phyloP scores from a whole-genome alignment of 139 green algal species.

The Tetradesmus obliquus region DNA sequence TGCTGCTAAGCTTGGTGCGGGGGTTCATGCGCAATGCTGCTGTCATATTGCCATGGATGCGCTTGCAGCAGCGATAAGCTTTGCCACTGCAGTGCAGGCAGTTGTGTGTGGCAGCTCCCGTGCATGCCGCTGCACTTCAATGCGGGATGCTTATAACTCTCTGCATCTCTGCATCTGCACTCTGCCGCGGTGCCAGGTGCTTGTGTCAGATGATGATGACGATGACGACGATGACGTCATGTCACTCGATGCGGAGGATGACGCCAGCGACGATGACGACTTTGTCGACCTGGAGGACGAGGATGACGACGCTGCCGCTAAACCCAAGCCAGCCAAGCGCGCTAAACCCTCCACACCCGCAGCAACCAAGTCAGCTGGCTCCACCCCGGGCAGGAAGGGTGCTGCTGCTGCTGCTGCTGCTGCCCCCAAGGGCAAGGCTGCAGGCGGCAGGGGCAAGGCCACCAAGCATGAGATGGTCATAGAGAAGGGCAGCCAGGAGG shows the following conservation, averaged over 20 bases:
- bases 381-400: background rate
- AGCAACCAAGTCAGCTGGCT: background rate
- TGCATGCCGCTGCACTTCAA: no score
- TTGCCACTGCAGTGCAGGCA: no score
- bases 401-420: constrained; percentile 5
- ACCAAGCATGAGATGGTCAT: constrained; percentile 31
- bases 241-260: constrained; percentile 33
- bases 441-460: constrained; percentile 3
- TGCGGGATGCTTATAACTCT: background rate
- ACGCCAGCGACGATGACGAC: constrained; percentile 28
- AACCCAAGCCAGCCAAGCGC: constrained; percentile 13
- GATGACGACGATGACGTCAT: constrained; percentile 42
- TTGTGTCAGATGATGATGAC: constrained; percentile 42
- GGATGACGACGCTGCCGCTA: background rate
- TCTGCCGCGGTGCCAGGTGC: background rate
- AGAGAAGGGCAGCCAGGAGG: constrained; percentile 12
- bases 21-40: no score
- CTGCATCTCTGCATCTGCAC: background rate
- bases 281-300: constrained; percentile 24
- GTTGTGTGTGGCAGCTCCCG: no score
- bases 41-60: no score
- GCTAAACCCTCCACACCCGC: constrained; percentile 27
- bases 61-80: no score
- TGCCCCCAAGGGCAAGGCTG: constrained; percentile 22
- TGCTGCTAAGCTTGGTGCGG: background rate